phyloP scores from a whole-genome alignment of 495 filamentous ascomycete species.

The Darksidea phi region DNA sequence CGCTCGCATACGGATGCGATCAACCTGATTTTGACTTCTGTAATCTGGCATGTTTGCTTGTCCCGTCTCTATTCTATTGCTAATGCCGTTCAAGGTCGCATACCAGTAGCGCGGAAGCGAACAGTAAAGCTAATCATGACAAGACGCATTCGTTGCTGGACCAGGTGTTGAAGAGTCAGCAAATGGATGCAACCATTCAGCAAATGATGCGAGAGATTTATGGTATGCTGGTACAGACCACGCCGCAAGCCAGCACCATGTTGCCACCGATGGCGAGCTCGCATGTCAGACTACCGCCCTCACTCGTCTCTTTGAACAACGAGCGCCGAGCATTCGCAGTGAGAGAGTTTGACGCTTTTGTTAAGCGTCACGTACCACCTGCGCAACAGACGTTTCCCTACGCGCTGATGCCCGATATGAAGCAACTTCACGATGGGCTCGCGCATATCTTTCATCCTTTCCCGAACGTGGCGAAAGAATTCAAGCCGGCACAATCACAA shows the following conservation, averaged over 20 bases:
- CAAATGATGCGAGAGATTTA: background rate
- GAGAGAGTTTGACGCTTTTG: background rate
- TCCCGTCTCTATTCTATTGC: background rate
- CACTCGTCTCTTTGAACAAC: background rate
- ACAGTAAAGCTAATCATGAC: background rate
- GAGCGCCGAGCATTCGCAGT: background rate
- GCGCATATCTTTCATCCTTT: background rate
- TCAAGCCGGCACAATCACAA: background rate
- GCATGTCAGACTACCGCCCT: background rate
- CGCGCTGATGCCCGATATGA: background rate
- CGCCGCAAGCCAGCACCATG: no score
- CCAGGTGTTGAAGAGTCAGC: background rate
- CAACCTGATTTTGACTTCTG: background rate
- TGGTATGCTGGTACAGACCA: no score
- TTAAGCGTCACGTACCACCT: background rate
- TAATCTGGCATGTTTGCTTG: background rate
- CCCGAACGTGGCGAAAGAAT: background rate
- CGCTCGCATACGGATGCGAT: conserved; percentile 6
- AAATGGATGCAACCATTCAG: background rate
- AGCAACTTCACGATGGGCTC: background rate
- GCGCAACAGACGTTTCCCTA: no score
- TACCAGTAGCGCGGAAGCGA: background rate
- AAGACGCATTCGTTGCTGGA: background rate
- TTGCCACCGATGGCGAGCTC: no score
- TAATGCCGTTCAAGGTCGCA: background rate